Evolutionary conservation across 176 grass and related monocot genomes (phyloP), one percentile per base, ranked within the genome.

Genomic region (Eleusine indica): DNA sequence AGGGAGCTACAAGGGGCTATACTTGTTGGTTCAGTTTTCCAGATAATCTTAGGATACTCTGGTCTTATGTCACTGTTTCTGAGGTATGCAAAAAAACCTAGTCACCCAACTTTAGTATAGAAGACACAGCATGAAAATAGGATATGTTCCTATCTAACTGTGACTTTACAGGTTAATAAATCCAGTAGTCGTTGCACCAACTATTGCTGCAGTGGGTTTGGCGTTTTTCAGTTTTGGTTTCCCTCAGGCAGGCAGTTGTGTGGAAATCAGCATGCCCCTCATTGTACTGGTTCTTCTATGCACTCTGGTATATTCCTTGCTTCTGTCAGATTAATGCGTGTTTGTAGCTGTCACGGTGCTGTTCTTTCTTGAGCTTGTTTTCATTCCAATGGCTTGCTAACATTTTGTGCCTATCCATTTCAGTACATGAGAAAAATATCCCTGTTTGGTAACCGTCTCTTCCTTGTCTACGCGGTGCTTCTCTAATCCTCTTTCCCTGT

Each of bases 11-110:
- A 99, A 65, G 96, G 96, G 46, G 96, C 93, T 92, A 91, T 96
- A 87, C 90, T 99, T 86, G 69, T 94, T 82, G 89, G 93, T 90
- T 99, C 96, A 79, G 72, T 99, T 90, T 96, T 99, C 78, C 96
- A 99, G 75, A 88, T 94, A 84, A 77, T 99, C 75, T 90, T 99
- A 77, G 96, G 93, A 65, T 99, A 99, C 58, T 91, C 89, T 86
- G 96, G 96, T 80, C 83, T 99, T 76, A 99, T 99, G 93, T 96
- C 96, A 89, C 89, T 99, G 81, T 88, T 99, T 82, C 68, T 99
- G 46, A 96, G 96, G 96, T 99, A 92, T 70, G 80, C 69, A 15
- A 67, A 86, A 46, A 64, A 84, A 69, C 41, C 62, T 18, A 6
- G 2, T 17, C 42, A 41, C 19, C 21, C 37, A 62, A 70, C 54